Base-by-base conservation (phyloP, 2,329 filamentous ascomycete species). In the Apiospora saccharicola region DNA sequence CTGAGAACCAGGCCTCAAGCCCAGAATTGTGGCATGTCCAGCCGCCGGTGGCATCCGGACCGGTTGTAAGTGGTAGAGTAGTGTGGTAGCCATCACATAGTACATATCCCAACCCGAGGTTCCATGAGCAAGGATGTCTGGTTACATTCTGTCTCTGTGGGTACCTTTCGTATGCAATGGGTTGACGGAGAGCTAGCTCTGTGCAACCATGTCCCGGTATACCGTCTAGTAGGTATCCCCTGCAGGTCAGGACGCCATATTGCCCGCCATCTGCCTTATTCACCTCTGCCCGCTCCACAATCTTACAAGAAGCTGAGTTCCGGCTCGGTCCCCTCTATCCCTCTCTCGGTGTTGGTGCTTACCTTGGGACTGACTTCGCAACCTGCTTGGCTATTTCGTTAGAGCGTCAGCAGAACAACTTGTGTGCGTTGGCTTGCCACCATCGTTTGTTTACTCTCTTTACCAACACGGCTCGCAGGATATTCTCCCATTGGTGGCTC, bases 291-390 rank as follows among this genome's bases (percentile, higher is more conserved):
- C 37, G 26, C 30, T 44, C 68, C 68, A 19, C 68, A 43, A 30
- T 14, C 68, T 46, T 70, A 57, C 68, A 70, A 70, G 68, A 57
- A 57, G 26, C 47, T 70, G 67, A 75, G 71, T 73, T 74, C 70
- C 71, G 70, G 30, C 70, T 49, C 72, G 73, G 71, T 61, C 71
- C 73, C 67, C 74, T 71, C 76, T 72, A 71, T 71, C 70, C 71
- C 68, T 71, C 72, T 64, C 49, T 69, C 67, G 70, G 61, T 71
- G 69, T 68, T 72, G 73, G 73, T 71, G 73, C 69, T 43, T 41
- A 26, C 34, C 30, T 44, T 30, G 67, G 69, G 67, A 68, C 53
- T 37, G 53, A 37, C 67, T 37, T 68, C 26, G 41, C 14, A 49
- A 69, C 68, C 49, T 53, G 68, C 46, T 30, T 26, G 46, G 46